Conservation (phyloP, 768 basidiomycete genomes). For the Calvatia gigantea region DNA sequence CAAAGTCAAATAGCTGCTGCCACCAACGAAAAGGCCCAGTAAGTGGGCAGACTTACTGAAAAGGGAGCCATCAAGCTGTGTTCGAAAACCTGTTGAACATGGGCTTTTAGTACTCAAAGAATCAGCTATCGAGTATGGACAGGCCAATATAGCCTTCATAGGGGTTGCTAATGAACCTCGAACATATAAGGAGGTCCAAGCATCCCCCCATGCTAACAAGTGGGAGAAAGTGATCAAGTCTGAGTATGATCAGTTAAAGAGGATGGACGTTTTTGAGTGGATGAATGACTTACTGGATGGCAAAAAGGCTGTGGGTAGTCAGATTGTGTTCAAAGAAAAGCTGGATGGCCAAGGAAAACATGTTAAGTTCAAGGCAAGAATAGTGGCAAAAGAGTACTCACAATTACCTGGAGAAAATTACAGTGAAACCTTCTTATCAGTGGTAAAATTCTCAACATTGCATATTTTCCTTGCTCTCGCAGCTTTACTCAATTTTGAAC, state of each 20-base stretch:
- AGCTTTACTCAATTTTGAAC: constrained; percentile 4
- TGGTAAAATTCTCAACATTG: constrained; percentile 19
- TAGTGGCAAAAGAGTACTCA: constrained; percentile 23
- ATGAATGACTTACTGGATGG: constrained; percentile 11
- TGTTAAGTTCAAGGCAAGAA: constrained; percentile 18
- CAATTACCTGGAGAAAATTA: constrained; percentile 32
- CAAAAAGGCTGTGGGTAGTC: constrained; percentile 16
- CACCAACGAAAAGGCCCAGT: neutral
- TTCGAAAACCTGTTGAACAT: neutral
- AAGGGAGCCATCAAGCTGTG: neutral
- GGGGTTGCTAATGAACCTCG: neutral
- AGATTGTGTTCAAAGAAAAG: constrained; percentile 22
- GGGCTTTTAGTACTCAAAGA: neutral
- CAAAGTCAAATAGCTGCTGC: neutral
- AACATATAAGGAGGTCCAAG: neutral
- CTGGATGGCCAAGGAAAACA: constrained; percentile 17
- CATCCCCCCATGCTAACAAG: neutral
- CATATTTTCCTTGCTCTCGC: constrained; percentile 18
- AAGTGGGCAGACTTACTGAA: constrained; percentile 11
- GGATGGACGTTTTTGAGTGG: constrained; percentile 10
- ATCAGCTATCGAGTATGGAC: neutral
- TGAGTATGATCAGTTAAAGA: constrained; percentile 9
- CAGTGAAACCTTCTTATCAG: constrained; percentile 26
- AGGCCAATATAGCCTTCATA: neutral
- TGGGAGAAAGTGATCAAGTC: constrained; percentile 15